Conservation (phyloP, 106 monocot genomes). For the Dendrobium catenatum region DNA sequence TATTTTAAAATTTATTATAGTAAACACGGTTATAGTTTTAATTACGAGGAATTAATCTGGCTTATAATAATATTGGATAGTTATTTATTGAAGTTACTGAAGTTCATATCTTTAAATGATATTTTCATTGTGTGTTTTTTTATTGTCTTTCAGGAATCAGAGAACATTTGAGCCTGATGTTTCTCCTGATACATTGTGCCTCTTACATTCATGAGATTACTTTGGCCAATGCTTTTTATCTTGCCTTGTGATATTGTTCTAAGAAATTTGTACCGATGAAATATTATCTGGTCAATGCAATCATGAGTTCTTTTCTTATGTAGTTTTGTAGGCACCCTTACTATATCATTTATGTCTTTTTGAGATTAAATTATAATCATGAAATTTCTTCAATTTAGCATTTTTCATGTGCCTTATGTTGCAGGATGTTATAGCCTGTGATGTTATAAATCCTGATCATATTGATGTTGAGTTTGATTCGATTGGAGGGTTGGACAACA, state of each 20-base stretch:
- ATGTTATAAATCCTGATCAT: slow-evolving; percentile 93
- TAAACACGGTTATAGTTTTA: too few species aligned
- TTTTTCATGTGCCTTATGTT: slow-evolving; percentile 10
- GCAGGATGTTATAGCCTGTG: slow-evolving; percentile 94
- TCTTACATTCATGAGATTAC: background rate
- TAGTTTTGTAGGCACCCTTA: too few species aligned
- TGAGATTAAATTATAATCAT: background rate
- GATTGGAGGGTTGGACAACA: slow-evolving; percentile 77
- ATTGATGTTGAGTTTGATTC: slow-evolving; percentile 90
- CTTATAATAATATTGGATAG: too few species aligned
- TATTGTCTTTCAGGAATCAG: background rate
- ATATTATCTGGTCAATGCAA: background rate
- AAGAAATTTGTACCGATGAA: background rate
- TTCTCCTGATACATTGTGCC: background rate
- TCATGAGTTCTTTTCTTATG: background rate
- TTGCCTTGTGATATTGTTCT: background rate
- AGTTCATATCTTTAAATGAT: background rate
- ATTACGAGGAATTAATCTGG: too few species aligned
- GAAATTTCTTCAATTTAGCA: slow-evolving; percentile 4
- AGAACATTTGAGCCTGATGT: background rate
- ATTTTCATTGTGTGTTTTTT: background rate
- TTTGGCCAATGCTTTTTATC: background rate
- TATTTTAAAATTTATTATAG: background rate
- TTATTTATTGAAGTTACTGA: background rate
- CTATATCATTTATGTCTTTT: too few species aligned